Conservation (phyloP, 2,329 filamentous ascomycete genomes). For the Fusarium bulbicola region DNA sequence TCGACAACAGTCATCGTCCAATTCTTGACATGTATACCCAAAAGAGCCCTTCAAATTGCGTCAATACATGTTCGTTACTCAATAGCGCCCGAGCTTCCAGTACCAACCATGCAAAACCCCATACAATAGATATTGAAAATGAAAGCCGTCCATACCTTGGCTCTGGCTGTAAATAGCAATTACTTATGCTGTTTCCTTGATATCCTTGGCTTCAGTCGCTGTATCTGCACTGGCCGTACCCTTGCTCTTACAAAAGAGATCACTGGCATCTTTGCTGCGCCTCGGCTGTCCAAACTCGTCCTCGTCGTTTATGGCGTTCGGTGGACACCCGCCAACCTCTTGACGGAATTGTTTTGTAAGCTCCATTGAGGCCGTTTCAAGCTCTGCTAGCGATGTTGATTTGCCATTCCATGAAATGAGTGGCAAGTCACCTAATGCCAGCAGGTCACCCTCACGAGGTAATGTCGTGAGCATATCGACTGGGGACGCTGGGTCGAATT, state of each 20-base stretch:
- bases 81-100: slow-evolving; percentile 13
- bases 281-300: slow-evolving; percentile 21
- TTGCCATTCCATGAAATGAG: slow-evolving; percentile 72
- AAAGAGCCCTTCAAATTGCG: background rate
- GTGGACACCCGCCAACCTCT: slow-evolving; percentile 72
- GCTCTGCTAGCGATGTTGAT: slow-evolving; percentile 48
- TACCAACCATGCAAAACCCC: slow-evolving; percentile 12
- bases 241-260: slow-evolving; percentile 70
- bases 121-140: slow-evolving; percentile 5
- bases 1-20: slow-evolving; percentile 28
- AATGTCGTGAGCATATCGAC: slow-evolving; percentile 60
- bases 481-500: slow-evolving; percentile 55
- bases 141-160: background rate
- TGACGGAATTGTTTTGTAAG: slow-evolving; percentile 69
- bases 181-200: slow-evolving; percentile 36
- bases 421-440: slow-evolving; percentile 60
- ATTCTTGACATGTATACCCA: slow-evolving; percentile 5
- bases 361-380: slow-evolving; percentile 56
- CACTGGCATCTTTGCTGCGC: slow-evolving; percentile 55
- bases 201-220: background rate
- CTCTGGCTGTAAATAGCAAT: background rate
- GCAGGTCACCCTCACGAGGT: slow-evolving; percentile 54
- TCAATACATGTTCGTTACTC: slow-evolving; percentile 14
- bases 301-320: slow-evolving; percentile 18
- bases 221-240: background rate